Evolutionary conservation across 768 basidiomycete genomes (phyloP), one percentile per base, ranked within the genome.

Genomic region (Butyriboletus loyo): DNA sequence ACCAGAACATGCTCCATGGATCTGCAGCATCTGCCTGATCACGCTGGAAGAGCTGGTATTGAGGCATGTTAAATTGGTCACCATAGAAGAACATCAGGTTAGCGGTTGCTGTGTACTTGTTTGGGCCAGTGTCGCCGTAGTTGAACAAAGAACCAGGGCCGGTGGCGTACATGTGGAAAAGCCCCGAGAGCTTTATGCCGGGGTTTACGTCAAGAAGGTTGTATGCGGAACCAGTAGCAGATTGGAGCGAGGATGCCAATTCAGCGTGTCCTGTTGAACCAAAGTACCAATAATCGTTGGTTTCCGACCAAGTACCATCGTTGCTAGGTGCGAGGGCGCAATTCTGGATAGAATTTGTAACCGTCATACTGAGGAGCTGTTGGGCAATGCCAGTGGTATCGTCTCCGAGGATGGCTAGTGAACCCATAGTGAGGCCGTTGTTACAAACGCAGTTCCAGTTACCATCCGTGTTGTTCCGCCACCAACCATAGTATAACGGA

Each of bases 381-480:
- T 74, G 61, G 0, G 96, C 89, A 42, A 72, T 75, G 32, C 90
- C 89, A 7, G 87, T 87, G 14, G 78, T 81, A 60, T 96, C 87
- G 59, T 95, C 90, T 30, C 80, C 85, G 14, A 93, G 73, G 63
- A 99, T 93, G 31, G 97, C 94, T 52, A 99, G 84, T 1, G 97
- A 82, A 41, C 80, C 97, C 66, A 98, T 68, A 19, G 89, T 92
- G 56, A 98, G 74, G 52, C 97, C 97, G 42, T 83, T 81, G 68
- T 98, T 98, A 76, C 87, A 93, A 51, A 92, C 91, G 68, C 96
- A 98, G 69, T 99, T 99, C 97, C 97, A 99, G 77, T 98, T 99
- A 19, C 96, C 96, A 54, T 78, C 78, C 41, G 81, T 80, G 55
- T 75, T 78, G 46, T 58, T 77, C 46, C 71, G 78, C 94, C 94